Base-by-base conservation (phyloP, 164 flowering plant genomes). In the Aristolochia fimbriata region DNA sequence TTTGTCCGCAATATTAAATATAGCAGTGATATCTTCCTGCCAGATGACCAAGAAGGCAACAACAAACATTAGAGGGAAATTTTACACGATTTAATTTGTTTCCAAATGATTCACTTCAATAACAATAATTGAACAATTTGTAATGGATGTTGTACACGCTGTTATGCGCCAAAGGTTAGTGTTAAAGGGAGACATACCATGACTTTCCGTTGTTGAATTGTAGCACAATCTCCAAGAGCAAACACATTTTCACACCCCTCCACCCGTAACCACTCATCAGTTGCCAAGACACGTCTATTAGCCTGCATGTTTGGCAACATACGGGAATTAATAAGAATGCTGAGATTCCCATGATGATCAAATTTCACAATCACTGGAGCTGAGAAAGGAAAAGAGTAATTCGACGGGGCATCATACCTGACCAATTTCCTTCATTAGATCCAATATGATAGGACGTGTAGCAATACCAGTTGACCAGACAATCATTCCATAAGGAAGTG, bases 401-500 rank as follows among this genome's bases (percentile, higher is more conserved):
- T 37, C 10, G 8, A 27, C 4, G 8, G 43, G 12, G 8, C 43
- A 37, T 7, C 48, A 58, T 62, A 87, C 98, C 87, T 92, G 98
- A 54, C 87, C 90, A 70, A 92, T 68, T 73, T 93, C 86, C 70
- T 80, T 73, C 97, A 93, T 90, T 54, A 93, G 87, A 27, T 93
- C 90, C 71, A 63, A 78, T 55, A 93, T 68, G 25, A 86, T 71
- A 24, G 98, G 94, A 46, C 88, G 98, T 54, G 96, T 80, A 45
- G 87, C 98, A 67, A 89, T 87, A 25, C 98, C 98, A 55, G 98
- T 92, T 51, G 98, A 92, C 98, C 98, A 92, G 53, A 89, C 91
- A 72, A 71, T 76, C 98, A 92, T 89, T 54, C 98, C 98, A 72
- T 92, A 92, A 13, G 98, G 97, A 48, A 81, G 60, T 12, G 85